phyloP scores from a whole-genome alignment of 2,329 filamentous ascomycete genomes.

The Calonectria hawksworthii region DNA sequence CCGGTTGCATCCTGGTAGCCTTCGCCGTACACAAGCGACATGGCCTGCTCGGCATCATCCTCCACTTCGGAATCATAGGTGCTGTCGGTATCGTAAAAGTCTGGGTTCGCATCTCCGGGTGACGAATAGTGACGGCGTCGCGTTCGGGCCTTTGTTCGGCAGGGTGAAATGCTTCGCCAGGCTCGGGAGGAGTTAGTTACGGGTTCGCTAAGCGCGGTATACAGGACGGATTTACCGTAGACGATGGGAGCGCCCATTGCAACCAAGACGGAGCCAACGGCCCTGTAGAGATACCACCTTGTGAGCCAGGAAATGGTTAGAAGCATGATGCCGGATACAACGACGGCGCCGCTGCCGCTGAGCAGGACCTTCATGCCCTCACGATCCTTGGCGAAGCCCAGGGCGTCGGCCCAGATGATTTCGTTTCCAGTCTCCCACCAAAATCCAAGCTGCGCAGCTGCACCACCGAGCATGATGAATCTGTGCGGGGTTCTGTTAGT shows the following conservation, averaged over 20 bases:
- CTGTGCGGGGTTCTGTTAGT: constrained; percentile 31
- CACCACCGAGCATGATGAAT: constrained; percentile 46
- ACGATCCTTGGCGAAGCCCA: constrained; percentile 46
- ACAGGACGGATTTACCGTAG: constrained; percentile 36
- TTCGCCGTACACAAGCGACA: constrained; percentile 28
- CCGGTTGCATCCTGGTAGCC: constrained; percentile 20
- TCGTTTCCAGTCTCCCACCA: constrained; percentile 50
- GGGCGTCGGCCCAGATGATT: constrained; percentile 49
- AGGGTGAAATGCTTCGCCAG: constrained; percentile 33
- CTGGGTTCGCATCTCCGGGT: constrained; percentile 5
- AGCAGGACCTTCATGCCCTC: constrained; percentile 51
- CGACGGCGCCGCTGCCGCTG: constrained; percentile 45
- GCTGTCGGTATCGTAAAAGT: constrained; percentile 35
- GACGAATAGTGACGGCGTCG: constrained; percentile 21
- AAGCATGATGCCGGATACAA: constrained; percentile 39
- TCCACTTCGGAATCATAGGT: constrained; percentile 32
- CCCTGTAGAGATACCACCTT: constrained; percentile 43
- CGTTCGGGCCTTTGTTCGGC: constrained; percentile 16
- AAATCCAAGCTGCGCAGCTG: constrained; percentile 51
- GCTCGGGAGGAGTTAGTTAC: constrained; percentile 28
- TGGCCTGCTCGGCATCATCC: constrained; percentile 34
- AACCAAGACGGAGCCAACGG: constrained; percentile 38
- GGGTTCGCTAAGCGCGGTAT: background rate
- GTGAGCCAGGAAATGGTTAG: constrained; percentile 42
- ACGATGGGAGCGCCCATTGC: constrained; percentile 35